Percentiles rank a stretch among this genome's conserved stretches.
Conservation (phyloP, 805 yeast genomes). For the Kluyveromyces wickerhamii region DNA sequence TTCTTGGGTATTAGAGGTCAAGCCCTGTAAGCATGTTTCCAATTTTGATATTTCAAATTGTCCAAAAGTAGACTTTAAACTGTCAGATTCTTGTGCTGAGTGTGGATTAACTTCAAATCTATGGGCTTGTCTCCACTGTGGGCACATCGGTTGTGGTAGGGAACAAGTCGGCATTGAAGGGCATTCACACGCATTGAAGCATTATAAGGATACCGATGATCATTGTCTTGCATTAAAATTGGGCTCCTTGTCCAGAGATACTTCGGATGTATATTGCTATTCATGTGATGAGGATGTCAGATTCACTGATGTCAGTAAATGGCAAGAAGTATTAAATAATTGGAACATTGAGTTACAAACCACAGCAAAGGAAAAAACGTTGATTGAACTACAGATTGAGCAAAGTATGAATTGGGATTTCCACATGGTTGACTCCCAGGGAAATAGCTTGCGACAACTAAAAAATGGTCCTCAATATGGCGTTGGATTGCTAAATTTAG, state of each 20-base stretch:
- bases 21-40: conserved; percentile 69
- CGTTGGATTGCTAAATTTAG: conserved; percentile 78
- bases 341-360: conserved; percentile 59
- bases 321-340: conserved; percentile 32
- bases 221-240: conserved; percentile 86
- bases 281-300: conserved; percentile 81
- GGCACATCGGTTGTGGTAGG: conserved; percentile 90
- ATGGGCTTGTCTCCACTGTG: conserved; percentile 92
- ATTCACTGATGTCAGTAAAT: conserved; percentile 48
- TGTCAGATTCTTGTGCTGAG: conserved; percentile 39
- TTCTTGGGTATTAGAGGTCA: conserved; percentile 87
- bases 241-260: conserved; percentile 75
- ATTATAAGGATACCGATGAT: conserved; percentile 41
- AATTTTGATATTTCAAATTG: conserved; percentile 37
- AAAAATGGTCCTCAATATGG: conserved; percentile 41
- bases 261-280: conserved; percentile 81
- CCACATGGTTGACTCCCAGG: conserved; percentile 63
- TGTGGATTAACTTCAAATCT: conserved; percentile 70
- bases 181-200: conserved; percentile 79
- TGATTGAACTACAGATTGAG: conserved; percentile 85
- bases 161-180: conserved; percentile 94
- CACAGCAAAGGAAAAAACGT: conserved; percentile 74
- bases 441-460: conserved; percentile 54
- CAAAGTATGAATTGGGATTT: conserved; percentile 94
- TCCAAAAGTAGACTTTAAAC: conserved; percentile 9